Base-by-base conservation (phyloP, 2,329 filamentous ascomycete genomes). In the Colletotrichum tropicale region DNA sequence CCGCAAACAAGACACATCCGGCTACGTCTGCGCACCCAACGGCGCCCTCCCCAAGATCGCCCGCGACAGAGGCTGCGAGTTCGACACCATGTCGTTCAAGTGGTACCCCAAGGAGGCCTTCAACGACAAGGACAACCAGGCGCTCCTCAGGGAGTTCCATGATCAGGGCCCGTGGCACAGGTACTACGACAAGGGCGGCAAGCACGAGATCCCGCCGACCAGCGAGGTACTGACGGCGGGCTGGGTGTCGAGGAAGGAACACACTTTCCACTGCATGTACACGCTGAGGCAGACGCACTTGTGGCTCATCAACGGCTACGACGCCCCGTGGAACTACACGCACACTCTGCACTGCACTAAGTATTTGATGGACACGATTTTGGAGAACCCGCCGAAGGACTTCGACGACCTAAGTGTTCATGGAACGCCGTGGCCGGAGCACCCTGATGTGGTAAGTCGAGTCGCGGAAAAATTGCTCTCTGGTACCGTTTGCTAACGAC, bases 51-150 rank as follows among this genome's bases (percentile, higher is more conserved):
- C 71, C n/a, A 56, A 65, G 7, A 70, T 70, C 16, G 71, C 71
- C 6, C 71, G 71, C 30, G 66, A 70, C 26, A 24, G 71, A 21
- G 71, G 71, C 4, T 74, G 71, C 66, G 71, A 74, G 60, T 74
- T 74, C 48, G 66, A 70, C 48, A 74, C 66, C n/a, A 70, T 74
- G 58, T 70, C 71, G 2, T 70, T 70, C 48, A 70, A 74, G 15
- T 74, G 71, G 71, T 74, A 60, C 30, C 66, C 66, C 24, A 70
- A 66, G 43, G 48, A 70, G 21, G 38, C 66, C n/a, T 65, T 58
- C 38, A 36, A n/a, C 15, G 21, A 73, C 15, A 16, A 38, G 18
- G 71, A 73, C 21, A 73, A 73, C 5, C 62, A 68, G 16, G 71
- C 65, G 2, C 38, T 73, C 8, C 48, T 74, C 4, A 24, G 70